Base-by-base conservation (phyloP, 1,139 yeast species). In the Debaryomyces coudertii region DNA sequence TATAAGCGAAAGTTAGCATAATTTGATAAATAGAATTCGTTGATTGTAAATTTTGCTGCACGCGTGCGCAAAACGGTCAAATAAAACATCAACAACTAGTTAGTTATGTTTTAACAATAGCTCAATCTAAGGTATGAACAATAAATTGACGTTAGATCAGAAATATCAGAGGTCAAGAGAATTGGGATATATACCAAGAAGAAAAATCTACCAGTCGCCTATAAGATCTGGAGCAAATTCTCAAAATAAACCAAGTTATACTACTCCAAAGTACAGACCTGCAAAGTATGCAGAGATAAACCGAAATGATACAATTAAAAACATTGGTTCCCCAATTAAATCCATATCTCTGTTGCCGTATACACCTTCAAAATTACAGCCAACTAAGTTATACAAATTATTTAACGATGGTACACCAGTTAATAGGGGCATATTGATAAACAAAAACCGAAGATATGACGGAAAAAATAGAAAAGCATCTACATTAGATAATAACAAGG, bases 311-410 rank as follows among this genome's bases (percentile, higher is more conserved):
- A 14, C 12, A 9, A 30, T 9, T 22, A 20, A 23, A 12, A 23
- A 2, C 8, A 14, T 22, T 37, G 45, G 33, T 11, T 53, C 57
- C 4, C 60, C 61, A 0, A 54, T 55, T 1, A 55, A 43, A 36
- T 35, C 52, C n/a, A 31, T 55, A 16, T 28, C 35, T 23, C 47
- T 42, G 22, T 22, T 36, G 2, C 38, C 52, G 12, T 22, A 43
- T 16, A 44, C 51, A 11, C 49, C 52, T 3, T 20, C 48, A 7
- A 46, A 33, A 29, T 40, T 53, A 18, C 41, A 47, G 23, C 53
- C 52, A 20, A 44, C 46, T 9, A 50, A 50, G 11, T 27, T 56
- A 23, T 56, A 54, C 27, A 54, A 53, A 34, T 45, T 47, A 15
- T 38, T 54, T 31, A 20, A 34, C 9, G 50, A 47, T 36, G 24